Evolutionary conservation across 2,329 filamentous ascomycete species (phyloP), one percentile per base, ranked within the genome.

Genomic region (Microcera coccophila): DNA sequence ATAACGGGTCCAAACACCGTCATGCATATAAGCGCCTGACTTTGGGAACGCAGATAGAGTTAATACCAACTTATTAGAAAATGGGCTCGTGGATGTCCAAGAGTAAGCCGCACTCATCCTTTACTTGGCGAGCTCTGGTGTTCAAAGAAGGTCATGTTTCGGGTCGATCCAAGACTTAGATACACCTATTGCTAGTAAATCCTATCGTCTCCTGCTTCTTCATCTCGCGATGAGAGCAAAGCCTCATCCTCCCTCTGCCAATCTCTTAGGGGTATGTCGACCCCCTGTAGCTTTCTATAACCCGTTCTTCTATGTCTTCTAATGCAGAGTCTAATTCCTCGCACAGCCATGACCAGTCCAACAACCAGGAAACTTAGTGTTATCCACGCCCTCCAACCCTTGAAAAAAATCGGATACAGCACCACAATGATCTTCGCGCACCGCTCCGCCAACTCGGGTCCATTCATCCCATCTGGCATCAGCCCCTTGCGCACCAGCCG

Each of bases 211-310:
- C 14, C 22, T 3, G 39, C 47, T 9, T 53, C 47, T 4, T 53
- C 49, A 4, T 54, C 55, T 2, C 48, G 52, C 1, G 48, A 49
- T 11, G 44, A 47, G 20, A 50, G 37, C 34, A 58, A 28, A 2
- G 34, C 44, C 14, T 54, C 50, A 4, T 58, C 56, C 4, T 59
- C 52, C 18, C 44, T 36, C 14, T 39, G 20, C 0, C 51, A 81
- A 16, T 77, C 74, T 3, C 60, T 50, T 45, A 61, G 38, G 12
- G 29, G 40, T 28, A 61, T 59, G 33, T 60, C 57, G 3, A 59
- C 55, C 2, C 10, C 44, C 11, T 37, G 48, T 32, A 41, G 9
- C 41, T 47, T 10, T 28, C 43, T 18, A 38, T 41, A 3, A 40
- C 26, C 18, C 41, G 37, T n/a, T 29, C 31, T 12, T 18, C 35